Conservation (phyloP, 495 filamentous ascomycete species). For the Neurospora sp. region DNA sequence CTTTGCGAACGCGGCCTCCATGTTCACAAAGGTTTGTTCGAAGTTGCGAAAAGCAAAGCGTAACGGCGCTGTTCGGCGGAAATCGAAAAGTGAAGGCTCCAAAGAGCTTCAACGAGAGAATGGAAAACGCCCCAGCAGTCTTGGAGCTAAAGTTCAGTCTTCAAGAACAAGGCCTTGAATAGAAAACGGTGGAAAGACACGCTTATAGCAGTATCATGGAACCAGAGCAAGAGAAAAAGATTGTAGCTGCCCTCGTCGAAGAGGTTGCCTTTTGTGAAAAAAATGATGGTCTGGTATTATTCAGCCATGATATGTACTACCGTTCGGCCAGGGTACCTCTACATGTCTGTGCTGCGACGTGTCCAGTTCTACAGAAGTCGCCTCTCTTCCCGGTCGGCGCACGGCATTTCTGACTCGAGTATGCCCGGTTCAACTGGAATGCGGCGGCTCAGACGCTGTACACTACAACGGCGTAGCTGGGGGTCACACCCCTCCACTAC, state of each 20-base stretch:
- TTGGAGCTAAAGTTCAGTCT: neutral
- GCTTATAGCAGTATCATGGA: neutral
- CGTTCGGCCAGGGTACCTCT: neutral
- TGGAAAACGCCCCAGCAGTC: neutral
- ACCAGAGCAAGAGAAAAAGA: neutral
- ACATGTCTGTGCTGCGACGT: neutral
- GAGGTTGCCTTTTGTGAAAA: neutral
- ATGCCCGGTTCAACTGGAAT: neutral
- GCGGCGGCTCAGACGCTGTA: neutral
- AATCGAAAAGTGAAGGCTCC: neutral
- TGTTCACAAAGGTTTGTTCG: slow-evolving; percentile 22
- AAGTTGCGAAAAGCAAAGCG: neutral
- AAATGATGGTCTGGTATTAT: neutral
- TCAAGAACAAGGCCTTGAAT: neutral
- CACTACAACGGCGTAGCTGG: neutral
- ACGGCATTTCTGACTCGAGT: neutral
- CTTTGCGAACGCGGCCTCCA: slow-evolving; percentile 74
- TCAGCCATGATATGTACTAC: neutral
- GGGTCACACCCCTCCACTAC: neutral
- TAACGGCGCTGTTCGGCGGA: neutral
- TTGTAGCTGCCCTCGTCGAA: neutral
- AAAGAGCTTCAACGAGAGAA: neutral
- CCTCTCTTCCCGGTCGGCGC: neutral
- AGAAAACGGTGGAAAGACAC: neutral
- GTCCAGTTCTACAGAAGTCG: neutral